Base-by-base conservation (phyloP, 1,284 basidiomycete genomes). In the Anthracocystis setariae region DNA sequence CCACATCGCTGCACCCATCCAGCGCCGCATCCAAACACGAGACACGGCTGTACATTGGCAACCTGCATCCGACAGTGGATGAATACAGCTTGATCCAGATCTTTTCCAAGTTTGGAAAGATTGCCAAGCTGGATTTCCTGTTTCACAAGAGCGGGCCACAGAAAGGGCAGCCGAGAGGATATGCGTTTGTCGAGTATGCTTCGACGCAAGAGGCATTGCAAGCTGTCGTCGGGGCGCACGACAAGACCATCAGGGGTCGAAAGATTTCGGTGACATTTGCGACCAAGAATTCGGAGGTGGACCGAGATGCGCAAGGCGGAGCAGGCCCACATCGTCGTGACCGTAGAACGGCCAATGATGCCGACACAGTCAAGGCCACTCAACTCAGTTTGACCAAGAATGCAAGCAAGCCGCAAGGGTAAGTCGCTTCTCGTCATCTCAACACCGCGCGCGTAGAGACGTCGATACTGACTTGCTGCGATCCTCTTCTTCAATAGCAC, bases 121-220 rank as follows among this genome's bases (percentile, higher is more conserved):
- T 98, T 64, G 88, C 91, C 38, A 93, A 94, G 76, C 88, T 97
- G 59, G 95, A 98, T 83, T 95, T 90, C 82, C 87, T 98, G 75
- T 96, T 95, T 81, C 94, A 98, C 87, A 97, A 95, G 85, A 86
- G 89, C 0, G 95, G 95, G 0, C 87, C 90, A 4, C 85, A 90
- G 76, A 93, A 90, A 83, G 95, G 95, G 13, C 95, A 93, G 82
- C 93, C 95, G 1, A 86, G 94, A 18, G 95, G 95, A 2, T 98
- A 94, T 83, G 94, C 94, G 0, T 98, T 98, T 76, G 85, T 98
- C 32, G 93, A 97, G 84, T 97, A 90, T 80, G 46, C 43, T 21
- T 46, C 48, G 2, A 10, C 57, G 23, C 50, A 74, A 35, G 93
- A 95, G 80, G 93, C 95, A 7, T 83, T 88, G 42, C 91, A 88